Percentiles rank a stretch among this genome's conserved stretches.
These are phyloP conservation scores for Thalassiosira mediterranea DNA, from an alignment of 352 stramenopile species.

Conservation along the genomic window DNA sequence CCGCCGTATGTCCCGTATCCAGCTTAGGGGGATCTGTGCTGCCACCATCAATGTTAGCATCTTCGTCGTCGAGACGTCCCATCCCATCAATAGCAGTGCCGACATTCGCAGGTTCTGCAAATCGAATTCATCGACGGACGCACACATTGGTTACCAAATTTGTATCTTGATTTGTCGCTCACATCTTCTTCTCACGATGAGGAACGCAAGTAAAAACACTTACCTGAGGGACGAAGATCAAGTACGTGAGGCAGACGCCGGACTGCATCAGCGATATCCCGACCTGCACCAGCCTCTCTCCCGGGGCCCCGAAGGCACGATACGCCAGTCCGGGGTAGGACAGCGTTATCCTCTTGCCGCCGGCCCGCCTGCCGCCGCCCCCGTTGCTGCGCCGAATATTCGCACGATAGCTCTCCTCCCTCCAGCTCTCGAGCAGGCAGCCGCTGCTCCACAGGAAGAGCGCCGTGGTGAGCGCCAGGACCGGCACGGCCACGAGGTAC, in stretches of 20 bases:
- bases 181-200: too few species aligned
- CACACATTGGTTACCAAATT: too few species aligned
- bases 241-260: slow-evolving; percentile 69
- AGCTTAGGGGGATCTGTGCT: slow-evolving; percentile 61
- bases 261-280: slow-evolving; percentile 71
- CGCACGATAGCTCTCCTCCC: slow-evolving; percentile 47
- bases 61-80: slow-evolving; percentile 40
- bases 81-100: slow-evolving; percentile 17
- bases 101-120: slow-evolving; percentile 57
- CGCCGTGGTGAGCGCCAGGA: slow-evolving; percentile 50
- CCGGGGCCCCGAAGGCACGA: slow-evolving; percentile 44
- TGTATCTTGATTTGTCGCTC: too few species aligned
- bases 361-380: too few species aligned
- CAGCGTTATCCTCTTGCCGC: slow-evolving; percentile 31
- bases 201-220: too few species aligned
- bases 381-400: slow-evolving; percentile 4
- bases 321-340: slow-evolving; percentile 72
- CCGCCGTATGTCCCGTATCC: slow-evolving; percentile 69
- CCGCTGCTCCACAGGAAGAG: slow-evolving; percentile 53
- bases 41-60: slow-evolving; percentile 63
- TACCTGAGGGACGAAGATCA: slow-evolving; percentile 75
- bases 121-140: too few species aligned
- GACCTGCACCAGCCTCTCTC: slow-evolving; percentile 55
- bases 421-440: slow-evolving; percentile 66
- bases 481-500: slow-evolving; percentile 56